Conservation (phyloP, 129 eudicot species). For the Solidago caesia region DNA sequence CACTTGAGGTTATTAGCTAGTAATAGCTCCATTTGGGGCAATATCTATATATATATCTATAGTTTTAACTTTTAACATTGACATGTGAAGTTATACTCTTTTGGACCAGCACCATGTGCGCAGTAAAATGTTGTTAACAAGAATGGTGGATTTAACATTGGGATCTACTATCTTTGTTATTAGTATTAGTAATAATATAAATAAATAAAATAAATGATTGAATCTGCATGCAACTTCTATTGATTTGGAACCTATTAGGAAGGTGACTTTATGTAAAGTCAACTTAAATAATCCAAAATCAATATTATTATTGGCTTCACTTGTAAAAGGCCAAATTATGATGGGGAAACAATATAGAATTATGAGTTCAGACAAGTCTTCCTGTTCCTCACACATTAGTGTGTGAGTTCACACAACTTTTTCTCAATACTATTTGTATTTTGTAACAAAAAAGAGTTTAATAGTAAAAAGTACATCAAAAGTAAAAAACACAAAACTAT, state of each 20-base stretch:
- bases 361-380: too few relatives aligned
- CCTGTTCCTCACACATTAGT: too few relatives aligned
- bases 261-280: conserved; percentile 18
- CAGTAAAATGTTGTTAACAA: conserved; percentile 18
- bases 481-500: not conserved
- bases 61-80: conserved; percentile 9
- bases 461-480: not conserved
- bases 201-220: conserved; percentile 18
- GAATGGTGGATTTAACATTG: conserved; percentile 27
- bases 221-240: conserved; percentile 26
- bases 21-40: not conserved
- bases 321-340: too few relatives aligned
- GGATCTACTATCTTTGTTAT: conserved; percentile 23
- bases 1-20: too few relatives aligned
- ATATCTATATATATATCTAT: too few relatives aligned
- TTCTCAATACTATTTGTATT: too few relatives aligned
- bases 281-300: conserved; percentile 10
- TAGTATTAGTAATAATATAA: too few relatives aligned
- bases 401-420: not conserved
- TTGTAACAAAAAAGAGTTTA: not conserved
- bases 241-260: conserved; percentile 23
- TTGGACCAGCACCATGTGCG: conserved; percentile 23
- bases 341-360: not conserved
- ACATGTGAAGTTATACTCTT: conserved; percentile 5
- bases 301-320: not conserved